Evolutionary conservation across 495 filamentous ascomycete species (phyloP), one percentile per base, ranked within the genome.

Genomic region (Podospora tetraspora): DNA sequence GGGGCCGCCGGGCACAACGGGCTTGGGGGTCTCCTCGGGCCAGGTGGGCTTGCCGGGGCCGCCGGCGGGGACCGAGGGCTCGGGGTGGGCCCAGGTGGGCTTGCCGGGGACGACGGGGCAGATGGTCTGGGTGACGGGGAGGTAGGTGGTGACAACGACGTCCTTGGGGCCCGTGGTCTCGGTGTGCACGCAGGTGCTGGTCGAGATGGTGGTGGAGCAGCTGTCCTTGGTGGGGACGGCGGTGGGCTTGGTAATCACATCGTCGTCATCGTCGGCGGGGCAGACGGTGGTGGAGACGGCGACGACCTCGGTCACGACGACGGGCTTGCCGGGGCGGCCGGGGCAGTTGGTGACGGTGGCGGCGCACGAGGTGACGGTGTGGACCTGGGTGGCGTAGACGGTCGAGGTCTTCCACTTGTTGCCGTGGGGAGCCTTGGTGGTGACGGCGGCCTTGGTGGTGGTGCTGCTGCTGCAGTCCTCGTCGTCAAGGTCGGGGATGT

Each of bases 311-410:
- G 67, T 69, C 34, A 71, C 63, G 27, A 66, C 58, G 30, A 67
- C 64, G 37, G 74, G 73, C 4, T 32, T 25, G 63, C n/a, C 23
- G 82, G 84, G 59, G 78, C 66, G 23, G 84, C 84, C 25, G 24
- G 86, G 86, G 80, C 87, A 89, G 76, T 85, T 78, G 25, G 82
- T 86, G 57, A 88, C 79, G 4, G 79, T 84, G 13, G 86, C 71
- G 43, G 82, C 82, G 71, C 85, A 88, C 69, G 81, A 82, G 76
- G 82, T 87, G 79, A 87, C 78, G 79, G 84, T 84, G 64, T 82
- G 77, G 71, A 79, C 75, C 62, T 80, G 74, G 70, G 84, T 85
- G 76, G 80, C 69, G 79, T 82, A 83, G 79, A 83, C 77, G 61
- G 67, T 64, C 34, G 74, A 64, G 66, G 70, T 72, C 11, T 71